Evolutionary conservation across 2,329 filamentous ascomycete species (phyloP).

Genomic region (Sclerotinia subarctica): DNA sequence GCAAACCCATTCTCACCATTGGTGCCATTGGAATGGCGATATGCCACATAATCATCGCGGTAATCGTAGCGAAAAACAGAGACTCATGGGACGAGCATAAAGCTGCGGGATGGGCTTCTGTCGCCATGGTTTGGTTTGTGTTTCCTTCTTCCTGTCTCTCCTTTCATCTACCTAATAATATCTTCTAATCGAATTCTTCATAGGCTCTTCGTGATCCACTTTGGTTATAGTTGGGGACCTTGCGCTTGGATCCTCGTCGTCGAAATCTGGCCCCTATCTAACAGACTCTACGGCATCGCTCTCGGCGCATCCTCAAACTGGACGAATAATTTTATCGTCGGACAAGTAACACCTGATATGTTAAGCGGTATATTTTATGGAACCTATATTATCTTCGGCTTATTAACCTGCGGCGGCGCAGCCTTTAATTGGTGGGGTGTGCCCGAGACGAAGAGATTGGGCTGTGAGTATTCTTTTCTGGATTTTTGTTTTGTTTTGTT

Average conservation of each 20-base stretch:
- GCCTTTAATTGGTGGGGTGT: constrained; percentile 51
- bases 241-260: constrained; percentile 72
- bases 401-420: constrained; percentile 60
- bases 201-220: constrained; percentile 67
- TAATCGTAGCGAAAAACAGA: constrained; percentile 59
- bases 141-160: not conserved
- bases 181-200: not conserved
- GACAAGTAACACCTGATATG: constrained; percentile 68
- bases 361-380: constrained; percentile 62
- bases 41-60: constrained; percentile 40
- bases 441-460: constrained; percentile 52
- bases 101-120: constrained; percentile 67
- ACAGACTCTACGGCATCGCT: constrained; percentile 67
- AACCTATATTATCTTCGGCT: constrained; percentile 68
- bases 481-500: not conserved
- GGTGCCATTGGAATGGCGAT: constrained; percentile 65
- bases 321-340: constrained; percentile 62
- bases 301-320: constrained; percentile 65
- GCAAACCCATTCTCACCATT: constrained; percentile 59
- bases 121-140: constrained; percentile 55
- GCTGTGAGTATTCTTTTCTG: constrained; percentile 26
- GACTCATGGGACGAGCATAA: constrained; percentile 53
- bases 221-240: constrained; percentile 73
- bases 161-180: not conserved
- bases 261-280: constrained; percentile 71